Base-by-base conservation (phyloP, 371 early-diverging fungal genomes). In the Haplosporangium sp. region DNA sequence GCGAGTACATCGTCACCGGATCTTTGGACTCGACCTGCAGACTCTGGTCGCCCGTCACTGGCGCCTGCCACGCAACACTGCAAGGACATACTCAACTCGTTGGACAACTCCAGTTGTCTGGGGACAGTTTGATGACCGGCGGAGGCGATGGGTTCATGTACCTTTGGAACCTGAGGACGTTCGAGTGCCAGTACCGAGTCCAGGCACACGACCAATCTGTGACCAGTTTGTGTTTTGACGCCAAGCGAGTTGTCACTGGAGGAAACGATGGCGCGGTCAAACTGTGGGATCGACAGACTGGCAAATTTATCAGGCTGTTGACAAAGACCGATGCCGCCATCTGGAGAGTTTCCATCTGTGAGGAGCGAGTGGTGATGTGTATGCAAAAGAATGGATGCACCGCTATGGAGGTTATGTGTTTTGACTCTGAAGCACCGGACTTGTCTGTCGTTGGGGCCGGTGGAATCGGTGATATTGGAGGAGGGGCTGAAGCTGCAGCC, bases 61-160 rank as follows among this genome's bases (percentile, higher is more conserved):
- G 92, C 0, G 84, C 85, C 42, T 87, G 89, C 55, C 54, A 90
- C 10, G 86, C 86, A 0, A 84, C 84, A 0, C 47, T 86, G 55
- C 91, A 89, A 36, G 98, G 98, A 0, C 96, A 95, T 77, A 91
- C 94, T 1, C 92, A 93, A 0, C 86, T 95, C 4, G 95, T 95
- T 6, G 95, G 98, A 1, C 94, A 96, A 59, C 67, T 96, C 5
- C 93, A 95, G 60, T 83, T 94, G 38, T 89, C 90, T 0, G 73
- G 68, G 1, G 64, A 68, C 41, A 60, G 53, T 13, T 81, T 95
- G 29, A 92, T 95, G 46, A 95, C 90, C 54, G 95, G 94, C 16
- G 91, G 95, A 5, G 94, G 95, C 6, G 98, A 98, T 77, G 91
- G 95, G 0, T 90, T 90, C 46, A 84, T 95, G 37, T 90, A 94